Base-by-base conservation (phyloP, 495 filamentous ascomycete genomes). In the Annulohypoxylon moriforme region DNA sequence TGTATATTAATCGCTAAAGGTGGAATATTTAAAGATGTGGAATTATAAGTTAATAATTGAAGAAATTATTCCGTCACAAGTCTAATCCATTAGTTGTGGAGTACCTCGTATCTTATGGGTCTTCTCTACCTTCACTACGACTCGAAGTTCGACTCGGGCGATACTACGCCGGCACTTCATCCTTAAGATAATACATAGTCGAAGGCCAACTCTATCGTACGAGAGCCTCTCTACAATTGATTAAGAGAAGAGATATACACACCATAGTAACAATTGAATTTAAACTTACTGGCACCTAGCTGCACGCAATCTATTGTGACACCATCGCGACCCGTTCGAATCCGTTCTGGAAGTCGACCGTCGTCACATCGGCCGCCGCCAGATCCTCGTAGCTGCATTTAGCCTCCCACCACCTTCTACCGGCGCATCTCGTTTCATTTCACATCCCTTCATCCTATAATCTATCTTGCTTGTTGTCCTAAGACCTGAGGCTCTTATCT, bases 91-190 rank as follows among this genome's bases (percentile, higher is more conserved):
- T 16, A 50, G 34, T 58, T 31, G 64, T 22, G 70, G 70, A 60
- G 60, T 68, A 64, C 14, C 29, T 64, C 69, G 52, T 65, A 52
- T 72, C 40, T 40, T 49, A 56, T 42, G 16, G 50, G 49, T 33
- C 60, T 14, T 40, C 13, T 40, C 36, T 10, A n/a, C 36, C 20
- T 60, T 61, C 33, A 27, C 18, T 33, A 22, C 38, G 16, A 61
- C 27, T 71, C 38, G 62, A 71, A 50, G 40, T 14, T 57, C 55
- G 65, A 60, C 66, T 73, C 71, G 71, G 71, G 61, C 40, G 61
- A 73, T 73, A 33, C 70, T 73, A 66, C 29, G 63, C 71, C 71
- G 71, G 71, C 56, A 57, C 71, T 60, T 73, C 4, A 40, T 16
- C 27, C 16, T 31, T 18, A 34, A 20, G 24, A 59, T 0, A 63